These are phyloP conservation scores for Fraxinus albicans DNA, from an alignment of 305 asterid genomes.

Conservation along the genomic window DNA sequence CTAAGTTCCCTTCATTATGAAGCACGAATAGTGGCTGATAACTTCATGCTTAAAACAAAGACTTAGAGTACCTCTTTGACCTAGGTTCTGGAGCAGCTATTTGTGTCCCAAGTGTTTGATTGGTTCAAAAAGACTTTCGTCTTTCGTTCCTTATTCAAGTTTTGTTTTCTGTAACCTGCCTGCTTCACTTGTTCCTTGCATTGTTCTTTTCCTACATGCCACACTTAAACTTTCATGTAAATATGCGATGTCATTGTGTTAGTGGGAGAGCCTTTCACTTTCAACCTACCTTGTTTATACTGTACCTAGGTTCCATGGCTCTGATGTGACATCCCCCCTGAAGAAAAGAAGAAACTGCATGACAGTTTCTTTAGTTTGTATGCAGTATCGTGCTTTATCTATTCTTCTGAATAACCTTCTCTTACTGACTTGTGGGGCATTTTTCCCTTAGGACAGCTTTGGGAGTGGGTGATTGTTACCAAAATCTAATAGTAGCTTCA, in stretches of 20 bases:
- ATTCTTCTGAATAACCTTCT: background rate
- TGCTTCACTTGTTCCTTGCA: conserved; percentile 24
- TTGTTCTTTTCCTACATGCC: conserved; percentile 23
- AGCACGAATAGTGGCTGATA: background rate
- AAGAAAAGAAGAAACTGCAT: background rate
- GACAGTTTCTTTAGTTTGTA: background rate
- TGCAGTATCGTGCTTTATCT: background rate
- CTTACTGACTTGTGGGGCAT: background rate
- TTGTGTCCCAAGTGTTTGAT: conserved; percentile 21
- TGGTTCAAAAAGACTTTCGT: conserved; percentile 18
- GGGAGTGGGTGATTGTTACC: background rate
- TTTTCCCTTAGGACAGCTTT: background rate
- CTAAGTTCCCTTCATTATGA: background rate
- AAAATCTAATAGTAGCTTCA: background rate
- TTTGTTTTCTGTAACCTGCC: conserved; percentile 29
- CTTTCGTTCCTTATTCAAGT: conserved; percentile 16
- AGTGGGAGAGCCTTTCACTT: conserved; percentile 1
- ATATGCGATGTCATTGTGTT: background rate
- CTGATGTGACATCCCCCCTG: background rate
- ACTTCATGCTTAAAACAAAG: conserved; percentile 7
- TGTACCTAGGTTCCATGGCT: conserved; percentile 1
- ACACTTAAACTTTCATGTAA: conserved; percentile 11
- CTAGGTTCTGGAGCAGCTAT: conserved; percentile 25
- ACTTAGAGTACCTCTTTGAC: conserved; percentile 23
- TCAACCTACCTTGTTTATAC: background rate